Conservation (phyloP, 306 rosid species). For the Cicer pinnatifidum region DNA sequence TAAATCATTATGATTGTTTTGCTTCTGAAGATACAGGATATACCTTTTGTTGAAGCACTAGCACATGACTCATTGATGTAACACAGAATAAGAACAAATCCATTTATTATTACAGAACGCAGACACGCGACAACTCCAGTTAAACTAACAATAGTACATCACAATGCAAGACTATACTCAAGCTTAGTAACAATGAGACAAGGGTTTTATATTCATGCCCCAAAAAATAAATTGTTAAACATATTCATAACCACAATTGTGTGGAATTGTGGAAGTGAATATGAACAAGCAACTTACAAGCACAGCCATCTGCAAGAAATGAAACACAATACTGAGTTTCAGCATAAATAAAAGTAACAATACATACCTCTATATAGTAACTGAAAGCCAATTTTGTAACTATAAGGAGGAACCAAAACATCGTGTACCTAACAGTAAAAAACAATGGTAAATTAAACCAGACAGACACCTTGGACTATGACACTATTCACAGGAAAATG, state of each 20-base stretch:
- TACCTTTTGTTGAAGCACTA: background rate
- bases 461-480: constrained; percentile 32
- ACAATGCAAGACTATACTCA: constrained; percentile 16
- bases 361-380: constrained; percentile 89
- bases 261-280: constrained; percentile 16
- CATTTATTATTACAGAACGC: constrained; percentile 16
- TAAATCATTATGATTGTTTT: background rate
- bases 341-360: constrained; percentile 24
- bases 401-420: constrained; percentile 93
- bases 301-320: constrained; percentile 32
- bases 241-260: constrained; percentile 23
- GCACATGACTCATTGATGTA: constrained; percentile 11
- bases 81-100: background rate
- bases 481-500: constrained; percentile 26
- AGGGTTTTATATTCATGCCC: background rate
- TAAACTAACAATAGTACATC: constrained; percentile 6
- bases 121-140: background rate
- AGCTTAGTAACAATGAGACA: constrained; percentile 1
- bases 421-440: constrained; percentile 71
- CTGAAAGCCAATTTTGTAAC: constrained; percentile 93
- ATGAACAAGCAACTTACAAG: constrained; percentile 12
- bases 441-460: constrained; percentile 42
- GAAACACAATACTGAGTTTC: constrained; percentile 5
- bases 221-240: background rate
- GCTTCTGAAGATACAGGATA: constrained; percentile 16